Conservation (phyloP, 2,329 filamentous ascomycete genomes). For the Phaeosphaeriaceae sp. region DNA sequence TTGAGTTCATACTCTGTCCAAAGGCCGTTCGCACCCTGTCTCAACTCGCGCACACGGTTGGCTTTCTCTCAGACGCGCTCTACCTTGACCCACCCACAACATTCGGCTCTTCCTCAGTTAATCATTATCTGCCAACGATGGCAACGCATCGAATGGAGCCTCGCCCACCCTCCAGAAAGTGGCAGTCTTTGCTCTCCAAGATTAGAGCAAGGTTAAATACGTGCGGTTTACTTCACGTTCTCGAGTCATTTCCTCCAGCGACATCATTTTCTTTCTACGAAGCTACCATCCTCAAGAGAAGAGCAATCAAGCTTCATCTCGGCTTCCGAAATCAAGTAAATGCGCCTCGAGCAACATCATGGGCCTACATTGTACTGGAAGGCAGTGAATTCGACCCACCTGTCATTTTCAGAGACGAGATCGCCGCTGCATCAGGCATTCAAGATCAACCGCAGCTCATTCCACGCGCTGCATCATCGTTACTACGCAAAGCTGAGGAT, state of each 20-base stretch:
- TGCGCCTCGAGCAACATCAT: not conserved
- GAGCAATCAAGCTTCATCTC: not conserved
- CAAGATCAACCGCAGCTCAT: not conserved
- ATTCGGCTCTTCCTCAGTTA: not conserved
- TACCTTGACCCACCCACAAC: not conserved
- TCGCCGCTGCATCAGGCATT: not conserved
- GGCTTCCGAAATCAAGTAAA: not conserved
- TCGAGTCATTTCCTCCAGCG: not conserved
- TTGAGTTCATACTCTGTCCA: too few species aligned
- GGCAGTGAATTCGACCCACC: not conserved
- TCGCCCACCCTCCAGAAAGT: not conserved
- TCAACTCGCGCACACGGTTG: too few species aligned
- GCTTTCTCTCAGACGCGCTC: too few species aligned
- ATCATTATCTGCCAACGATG: too few species aligned
- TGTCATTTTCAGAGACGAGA: not conserved
- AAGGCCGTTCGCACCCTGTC: too few species aligned
- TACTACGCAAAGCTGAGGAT: conserved; percentile 12
- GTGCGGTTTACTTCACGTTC: not conserved
- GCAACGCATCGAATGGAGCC: too few species aligned
- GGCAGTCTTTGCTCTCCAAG: not conserved
- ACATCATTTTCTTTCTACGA: not conserved
- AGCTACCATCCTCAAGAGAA: not conserved
- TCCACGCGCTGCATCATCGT: conserved; percentile 12
- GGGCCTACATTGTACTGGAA: not conserved
- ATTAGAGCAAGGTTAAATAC: not conserved